Base-by-base conservation (phyloP, 768 basidiomycete genomes). In the Rhodotorula toruloides region DNA sequence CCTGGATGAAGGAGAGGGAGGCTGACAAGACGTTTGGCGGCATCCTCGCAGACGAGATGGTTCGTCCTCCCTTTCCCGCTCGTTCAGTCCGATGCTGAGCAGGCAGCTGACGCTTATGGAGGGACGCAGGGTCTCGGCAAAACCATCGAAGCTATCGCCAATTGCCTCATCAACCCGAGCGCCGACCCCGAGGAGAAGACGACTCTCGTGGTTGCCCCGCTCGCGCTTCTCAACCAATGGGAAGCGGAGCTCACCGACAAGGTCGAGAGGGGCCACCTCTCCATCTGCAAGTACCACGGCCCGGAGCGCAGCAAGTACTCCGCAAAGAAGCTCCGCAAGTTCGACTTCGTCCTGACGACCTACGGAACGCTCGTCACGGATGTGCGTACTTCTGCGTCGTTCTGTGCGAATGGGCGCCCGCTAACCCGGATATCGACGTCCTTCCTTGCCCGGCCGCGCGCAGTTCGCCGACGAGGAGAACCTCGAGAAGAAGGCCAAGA, bases 101-200 rank as follows among this genome's bases (percentile, higher is more conserved):
- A 4, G 27, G 27, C 11, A 10, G 1, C 34, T n/a, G 25, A 39
- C 14, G 22, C 58, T 39, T 10, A 34, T 39, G 2, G 11, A 12
- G 12, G 77, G 76, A 1, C 75, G 76, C 43, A 65, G 92, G 91
- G 92, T 85, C 88, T 94, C 62, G 91, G 91, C 67, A 93, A 93
- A 78, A 93, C 91, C 0, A 91, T 92, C 57, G 90, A 93, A 74
- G 91, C 90, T 0, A 96, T 97, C 65, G 96, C 93, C 0, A 73
- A 80, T 2, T 83, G 88, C 71, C 77, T 82, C 34, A 79, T 79
- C 58, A 86, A 88, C 73, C 78, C 74, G 12, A 81, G 85, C 0
- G 61, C 72, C 3, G 81, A 87, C 67, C 80, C 81, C 0, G 75
- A 74, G 29, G 79, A 82, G 76, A 87, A 86, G 76, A 83, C 84